Evolutionary conservation across 2,329 filamentous ascomycete species (phyloP), one percentile per base, ranked within the genome.

Genomic region (Aspergillus nomiae): DNA sequence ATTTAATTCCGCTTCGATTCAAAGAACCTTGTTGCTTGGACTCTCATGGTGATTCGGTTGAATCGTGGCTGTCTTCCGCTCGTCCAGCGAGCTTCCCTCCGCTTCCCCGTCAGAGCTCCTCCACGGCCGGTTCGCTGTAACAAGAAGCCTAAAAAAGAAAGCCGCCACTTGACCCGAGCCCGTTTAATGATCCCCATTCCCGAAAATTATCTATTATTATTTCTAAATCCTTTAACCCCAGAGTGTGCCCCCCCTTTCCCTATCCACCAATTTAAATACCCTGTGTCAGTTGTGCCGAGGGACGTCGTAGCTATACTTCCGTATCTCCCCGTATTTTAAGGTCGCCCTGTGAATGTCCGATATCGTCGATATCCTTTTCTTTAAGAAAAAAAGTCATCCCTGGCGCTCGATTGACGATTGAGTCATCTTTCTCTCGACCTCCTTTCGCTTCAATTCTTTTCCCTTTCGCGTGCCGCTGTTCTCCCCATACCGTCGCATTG

Each of bases 101-200:
- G 73, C 74, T 74, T 71, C 74, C 73, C 74, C 75, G 75, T 76
- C 71, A 69, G 69, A 68, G 65, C 68, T 71, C 66, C 69, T 71
- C 69, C 70, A 65, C 67, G 62, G 59, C 51, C 60, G 57, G 51
- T 55, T 55, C 51, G 26, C 51, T 36, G 51, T 55, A 38, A 54
- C 19, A 54, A 36, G 50, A 53, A 54, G 30, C 24, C 30, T 54
- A 54, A 59, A 59, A 59, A 59, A 51, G 63, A 72, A 69, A 68
- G 56, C 69, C 66, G 65, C 63, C 56, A 73, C 71, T 70, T 59
- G 58, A 65, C 60, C 68, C 69, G 68, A 73, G 62, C 58, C 61
- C 56, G 60, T 63, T 57, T 56, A 38, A 58, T 61, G 67, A 68
- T 69, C 65, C 63, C 61, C 67, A 54, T 65, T 67, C 61, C 69